phyloP scores from a whole-genome alignment of 1,284 basidiomycete species.

The Papiliotrema terrestris region DNA sequence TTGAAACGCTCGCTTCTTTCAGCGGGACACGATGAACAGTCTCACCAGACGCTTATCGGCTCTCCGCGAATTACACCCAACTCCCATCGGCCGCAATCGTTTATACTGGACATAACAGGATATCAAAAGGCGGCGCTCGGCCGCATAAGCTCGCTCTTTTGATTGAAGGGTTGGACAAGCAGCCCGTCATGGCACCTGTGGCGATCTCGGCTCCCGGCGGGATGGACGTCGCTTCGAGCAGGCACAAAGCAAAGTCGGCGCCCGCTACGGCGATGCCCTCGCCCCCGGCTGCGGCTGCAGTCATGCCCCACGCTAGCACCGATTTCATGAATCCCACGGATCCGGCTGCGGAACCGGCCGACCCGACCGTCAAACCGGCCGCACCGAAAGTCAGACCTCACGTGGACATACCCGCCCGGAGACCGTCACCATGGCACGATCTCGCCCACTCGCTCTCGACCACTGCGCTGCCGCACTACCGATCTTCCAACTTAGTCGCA shows the following conservation, averaged over 20 bases:
- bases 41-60: too few relatives aligned
- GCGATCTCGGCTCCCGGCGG: background rate
- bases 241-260: background rate
- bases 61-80: too few relatives aligned
- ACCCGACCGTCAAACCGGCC: too few relatives aligned
- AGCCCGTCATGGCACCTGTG: background rate
- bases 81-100: too few relatives aligned
- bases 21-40: too few relatives aligned
- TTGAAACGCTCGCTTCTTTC: too few relatives aligned
- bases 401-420: constrained; percentile 12
- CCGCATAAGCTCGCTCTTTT: too few relatives aligned
- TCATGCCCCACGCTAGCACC: too few relatives aligned
- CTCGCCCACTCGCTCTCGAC: constrained; percentile 39
- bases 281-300: background rate
- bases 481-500: constrained; percentile 9
- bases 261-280: background rate
- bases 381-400: background rate
- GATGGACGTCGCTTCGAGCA: background rate
- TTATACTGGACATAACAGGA: too few relatives aligned
- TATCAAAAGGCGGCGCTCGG: too few relatives aligned
- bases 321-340: background rate
- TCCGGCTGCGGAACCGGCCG: background rate
- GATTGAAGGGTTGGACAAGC: background rate
- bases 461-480: constrained; percentile 21
- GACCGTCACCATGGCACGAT: constrained; percentile 46